A percentile compares a stretch with the other conserved stretches of the same genome.
phyloP scores from a whole-genome alignment of 1,284 basidiomycete species.

The Sphaerobolus stellatus region DNA sequence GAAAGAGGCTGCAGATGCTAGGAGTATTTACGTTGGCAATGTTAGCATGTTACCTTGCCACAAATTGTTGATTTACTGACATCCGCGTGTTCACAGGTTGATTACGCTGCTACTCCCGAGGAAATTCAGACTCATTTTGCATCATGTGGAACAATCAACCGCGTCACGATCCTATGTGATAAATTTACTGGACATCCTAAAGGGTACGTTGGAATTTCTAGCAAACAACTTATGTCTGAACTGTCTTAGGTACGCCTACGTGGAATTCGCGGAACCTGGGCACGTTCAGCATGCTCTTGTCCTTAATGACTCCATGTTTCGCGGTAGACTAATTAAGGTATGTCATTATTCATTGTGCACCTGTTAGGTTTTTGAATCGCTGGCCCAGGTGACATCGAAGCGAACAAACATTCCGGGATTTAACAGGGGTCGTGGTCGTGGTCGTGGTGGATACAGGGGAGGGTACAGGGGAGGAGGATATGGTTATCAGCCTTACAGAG shows the following conservation, averaged over 20 bases:
- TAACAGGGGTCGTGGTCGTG: slow-evolving; percentile 73
- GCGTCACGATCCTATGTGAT: slow-evolving; percentile 98
- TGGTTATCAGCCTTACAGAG: slow-evolving; percentile 77
- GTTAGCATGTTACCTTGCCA: slow-evolving; percentile 51
- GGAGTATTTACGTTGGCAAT: slow-evolving; percentile 97
- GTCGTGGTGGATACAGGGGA: slow-evolving; percentile 71
- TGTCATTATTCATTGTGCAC: slow-evolving; percentile 19
- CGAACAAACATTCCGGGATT: slow-evolving; percentile 92
- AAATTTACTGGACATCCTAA: slow-evolving; percentile 99
- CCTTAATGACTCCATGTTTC: slow-evolving; percentile 96
- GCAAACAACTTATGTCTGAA: not conserved
- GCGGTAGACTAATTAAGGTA: slow-evolving; percentile 90
- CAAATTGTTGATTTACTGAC: slow-evolving; percentile 4
- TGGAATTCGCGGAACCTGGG: slow-evolving; percentile 96
- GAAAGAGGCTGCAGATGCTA: slow-evolving; percentile 73
- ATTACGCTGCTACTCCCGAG: slow-evolving; percentile 96
- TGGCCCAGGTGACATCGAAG: slow-evolving; percentile 79
- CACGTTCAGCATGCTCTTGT: slow-evolving; percentile 90
- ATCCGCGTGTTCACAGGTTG: slow-evolving; percentile 73
- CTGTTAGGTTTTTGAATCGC: not conserved
- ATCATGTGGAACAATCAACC: slow-evolving; percentile 96
- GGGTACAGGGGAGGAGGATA: slow-evolving; percentile 51
- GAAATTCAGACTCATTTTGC: slow-evolving; percentile 98
- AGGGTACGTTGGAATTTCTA: slow-evolving; percentile 64
- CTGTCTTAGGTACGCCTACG: slow-evolving; percentile 85